These are phyloP conservation scores for Planoprotostelium fungivorum DNA, from an alignment of 78 protist species.

Conservation along the genomic window DNA sequence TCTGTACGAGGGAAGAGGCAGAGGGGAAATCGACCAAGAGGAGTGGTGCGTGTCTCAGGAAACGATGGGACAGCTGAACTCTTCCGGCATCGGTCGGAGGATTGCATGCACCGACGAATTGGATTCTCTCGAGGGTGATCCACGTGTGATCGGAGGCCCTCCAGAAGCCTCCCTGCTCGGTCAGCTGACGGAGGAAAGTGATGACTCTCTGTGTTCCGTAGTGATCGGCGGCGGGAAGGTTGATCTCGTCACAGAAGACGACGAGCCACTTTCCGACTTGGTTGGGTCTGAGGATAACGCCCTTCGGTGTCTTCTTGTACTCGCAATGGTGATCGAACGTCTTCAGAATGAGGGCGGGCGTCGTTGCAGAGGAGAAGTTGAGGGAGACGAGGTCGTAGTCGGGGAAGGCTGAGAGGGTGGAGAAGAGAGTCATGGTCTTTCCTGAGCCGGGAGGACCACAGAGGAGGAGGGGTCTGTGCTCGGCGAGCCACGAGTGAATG, in stretches of 20 bases:
- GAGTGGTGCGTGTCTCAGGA: slow-evolving; percentile 89
- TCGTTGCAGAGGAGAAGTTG: slow-evolving; percentile 89
- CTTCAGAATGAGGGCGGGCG: slow-evolving; percentile 80
- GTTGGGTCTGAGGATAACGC: slow-evolving; percentile 65
- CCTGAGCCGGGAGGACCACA: slow-evolving; percentile 98
- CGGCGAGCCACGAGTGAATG: slow-evolving; percentile 80
- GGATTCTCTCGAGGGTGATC: slow-evolving; percentile 85
- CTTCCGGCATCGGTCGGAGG: slow-evolving; percentile 99
- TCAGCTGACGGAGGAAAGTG: slow-evolving; percentile 90
- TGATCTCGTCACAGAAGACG: slow-evolving; percentile 95
- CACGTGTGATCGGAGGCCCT: slow-evolving; percentile 67
- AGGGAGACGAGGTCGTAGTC: slow-evolving; percentile 82
- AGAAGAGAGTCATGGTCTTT: slow-evolving; percentile 93
- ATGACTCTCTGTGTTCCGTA: slow-evolving; percentile 97
- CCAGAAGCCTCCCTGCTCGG: slow-evolving; percentile 97
- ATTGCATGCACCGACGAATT: slow-evolving; percentile 95
- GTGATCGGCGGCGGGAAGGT: slow-evolving; percentile 90
- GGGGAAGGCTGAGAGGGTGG: slow-evolving; percentile 71
- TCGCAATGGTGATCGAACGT: slow-evolving; percentile 84
- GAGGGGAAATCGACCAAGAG: slow-evolving; percentile 97
- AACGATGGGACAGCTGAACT: slow-evolving; percentile 82
- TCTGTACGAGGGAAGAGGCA: slow-evolving; percentile 76
- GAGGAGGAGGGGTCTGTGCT: slow-evolving; percentile 83
- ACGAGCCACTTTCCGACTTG: slow-evolving; percentile 84
- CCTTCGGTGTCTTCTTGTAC: slow-evolving; percentile 67